Evolutionary conservation across 2,329 filamentous ascomycete genomes (phyloP).

Genomic region (Phialophora macrospora): DNA sequence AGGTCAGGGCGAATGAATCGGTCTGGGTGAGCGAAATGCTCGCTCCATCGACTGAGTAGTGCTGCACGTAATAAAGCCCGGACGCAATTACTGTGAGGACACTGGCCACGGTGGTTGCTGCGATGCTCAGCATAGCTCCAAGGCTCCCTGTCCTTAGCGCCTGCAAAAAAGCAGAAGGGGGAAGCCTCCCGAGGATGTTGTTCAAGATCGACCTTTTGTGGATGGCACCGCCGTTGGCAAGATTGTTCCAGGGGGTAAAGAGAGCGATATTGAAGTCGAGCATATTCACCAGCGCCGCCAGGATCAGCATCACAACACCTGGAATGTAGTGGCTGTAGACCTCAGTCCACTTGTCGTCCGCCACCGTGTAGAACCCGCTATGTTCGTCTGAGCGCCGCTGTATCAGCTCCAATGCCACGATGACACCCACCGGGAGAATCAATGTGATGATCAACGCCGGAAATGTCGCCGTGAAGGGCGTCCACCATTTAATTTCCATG

Average conservation of each 20-base stretch:
- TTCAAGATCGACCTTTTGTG: conserved; percentile 34
- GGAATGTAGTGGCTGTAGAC: conserved; percentile 44
- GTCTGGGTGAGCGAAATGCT: conserved; percentile 40
- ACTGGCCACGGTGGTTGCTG: conserved; percentile 35
- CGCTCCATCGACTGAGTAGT: conserved; percentile 36
- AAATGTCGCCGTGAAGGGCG: conserved; percentile 34
- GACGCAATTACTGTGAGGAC: conserved; percentile 41
- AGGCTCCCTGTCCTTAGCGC: conserved; percentile 33
- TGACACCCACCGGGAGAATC: conserved; percentile 36
- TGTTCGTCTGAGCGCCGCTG: conserved; percentile 38
- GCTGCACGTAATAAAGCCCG: conserved; percentile 42
- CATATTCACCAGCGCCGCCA: conserved; percentile 37
- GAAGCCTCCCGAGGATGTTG: conserved; percentile 33
- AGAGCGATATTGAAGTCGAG: conserved; percentile 39
- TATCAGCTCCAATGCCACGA: conserved; percentile 35
- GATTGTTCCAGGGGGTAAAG: conserved; percentile 36
- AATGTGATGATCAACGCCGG: conserved; percentile 33
- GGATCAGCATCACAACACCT: conserved; percentile 37
- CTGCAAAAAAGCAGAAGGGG: conserved; percentile 33
- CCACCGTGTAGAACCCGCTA: conserved; percentile 39
- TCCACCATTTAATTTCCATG: conserved; percentile 34
- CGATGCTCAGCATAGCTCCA: conserved; percentile 38
- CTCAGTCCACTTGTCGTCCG: conserved; percentile 35
- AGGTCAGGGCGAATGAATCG: conserved; percentile 41
- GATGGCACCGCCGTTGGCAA: conserved; percentile 32